Percentiles rank a stretch among this genome's conserved stretches.
Conservation (phyloP, 2,329 filamentous ascomycete species). For the Penicillium janthinellum region DNA sequence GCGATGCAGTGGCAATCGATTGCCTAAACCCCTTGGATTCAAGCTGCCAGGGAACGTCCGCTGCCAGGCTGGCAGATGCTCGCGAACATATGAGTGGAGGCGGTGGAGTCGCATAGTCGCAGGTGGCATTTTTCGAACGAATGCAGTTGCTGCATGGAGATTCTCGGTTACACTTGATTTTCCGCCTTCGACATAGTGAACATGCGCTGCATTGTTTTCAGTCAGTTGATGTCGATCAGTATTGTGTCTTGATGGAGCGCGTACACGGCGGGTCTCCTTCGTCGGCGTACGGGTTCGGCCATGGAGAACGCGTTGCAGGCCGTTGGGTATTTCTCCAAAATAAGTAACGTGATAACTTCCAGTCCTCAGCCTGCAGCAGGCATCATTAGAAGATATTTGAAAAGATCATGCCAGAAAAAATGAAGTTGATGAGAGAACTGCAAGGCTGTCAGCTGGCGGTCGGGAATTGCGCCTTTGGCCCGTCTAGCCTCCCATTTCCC, state of each 20-base stretch:
- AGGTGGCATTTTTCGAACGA: constrained; percentile 38
- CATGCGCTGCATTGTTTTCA: constrained; percentile 50
- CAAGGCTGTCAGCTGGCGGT: not conserved
- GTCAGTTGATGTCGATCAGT: not conserved
- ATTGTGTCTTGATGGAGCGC: not conserved
- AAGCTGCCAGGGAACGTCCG: not conserved
- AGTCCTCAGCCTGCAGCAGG: not conserved
- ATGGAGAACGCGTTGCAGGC: constrained; percentile 12
- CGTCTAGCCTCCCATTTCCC: constrained; percentile 28
- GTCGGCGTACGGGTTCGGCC: constrained; percentile 36
- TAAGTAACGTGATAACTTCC: too few species aligned
- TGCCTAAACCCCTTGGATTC: not conserved
- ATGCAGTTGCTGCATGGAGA: constrained; percentile 62
- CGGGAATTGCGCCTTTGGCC: constrained; percentile 29
- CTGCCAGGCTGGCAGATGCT: not conserved
- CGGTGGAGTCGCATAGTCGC: constrained; percentile 17
- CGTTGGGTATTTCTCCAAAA: not conserved
- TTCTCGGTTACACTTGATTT: constrained; percentile 63
- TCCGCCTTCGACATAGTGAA: constrained; percentile 60
- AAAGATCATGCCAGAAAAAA: too few species aligned
- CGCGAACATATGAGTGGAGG: constrained; percentile 12
- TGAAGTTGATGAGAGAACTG: not conserved
- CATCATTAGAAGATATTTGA: not conserved
- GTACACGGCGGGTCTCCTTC: constrained; percentile 51
- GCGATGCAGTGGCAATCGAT: not conserved